Conservation (phyloP, 257 asterid species). For the Salvia hispanica region DNA sequence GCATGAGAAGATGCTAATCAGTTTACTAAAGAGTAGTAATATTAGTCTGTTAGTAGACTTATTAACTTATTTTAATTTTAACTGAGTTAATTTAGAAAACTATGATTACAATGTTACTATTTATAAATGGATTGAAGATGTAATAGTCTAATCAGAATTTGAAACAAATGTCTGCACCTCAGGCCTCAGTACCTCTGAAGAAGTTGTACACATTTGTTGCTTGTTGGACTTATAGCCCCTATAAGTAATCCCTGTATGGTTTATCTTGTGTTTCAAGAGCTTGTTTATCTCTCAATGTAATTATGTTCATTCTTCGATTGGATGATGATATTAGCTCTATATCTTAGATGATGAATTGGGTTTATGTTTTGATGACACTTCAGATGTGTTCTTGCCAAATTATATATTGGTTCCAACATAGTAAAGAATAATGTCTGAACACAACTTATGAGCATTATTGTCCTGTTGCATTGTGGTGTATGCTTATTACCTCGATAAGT, state of each 20-base stretch:
- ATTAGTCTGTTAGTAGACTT: not conserved
- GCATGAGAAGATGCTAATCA: not conserved
- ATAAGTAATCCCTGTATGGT: not conserved
- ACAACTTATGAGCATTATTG: not conserved
- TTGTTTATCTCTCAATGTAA: not conserved
- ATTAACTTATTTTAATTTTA: not conserved
- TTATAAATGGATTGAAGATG: not conserved
- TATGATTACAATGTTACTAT: not conserved
- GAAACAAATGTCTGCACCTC: not conserved
- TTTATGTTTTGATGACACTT: constrained; percentile 21
- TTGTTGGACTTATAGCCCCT: constrained; percentile 22
- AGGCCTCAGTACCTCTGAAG: not conserved
- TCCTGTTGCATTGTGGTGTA: constrained; percentile 4
- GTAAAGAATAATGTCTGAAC: not conserved
- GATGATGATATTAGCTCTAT: constrained; percentile 23
- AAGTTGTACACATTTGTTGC: not conserved
- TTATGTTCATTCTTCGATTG: constrained; percentile 9
- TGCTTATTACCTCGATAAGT: not conserved
- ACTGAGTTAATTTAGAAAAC: not conserved
- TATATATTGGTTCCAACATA: constrained; percentile 1
- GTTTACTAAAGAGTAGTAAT: not conserved
- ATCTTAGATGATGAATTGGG: not conserved
- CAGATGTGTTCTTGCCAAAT: constrained; percentile 19
- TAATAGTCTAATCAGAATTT: not conserved
- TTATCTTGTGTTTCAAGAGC: constrained; percentile 23